phyloP scores from a whole-genome alignment of 129 eudicot genomes.

The Arctium minus region DNA sequence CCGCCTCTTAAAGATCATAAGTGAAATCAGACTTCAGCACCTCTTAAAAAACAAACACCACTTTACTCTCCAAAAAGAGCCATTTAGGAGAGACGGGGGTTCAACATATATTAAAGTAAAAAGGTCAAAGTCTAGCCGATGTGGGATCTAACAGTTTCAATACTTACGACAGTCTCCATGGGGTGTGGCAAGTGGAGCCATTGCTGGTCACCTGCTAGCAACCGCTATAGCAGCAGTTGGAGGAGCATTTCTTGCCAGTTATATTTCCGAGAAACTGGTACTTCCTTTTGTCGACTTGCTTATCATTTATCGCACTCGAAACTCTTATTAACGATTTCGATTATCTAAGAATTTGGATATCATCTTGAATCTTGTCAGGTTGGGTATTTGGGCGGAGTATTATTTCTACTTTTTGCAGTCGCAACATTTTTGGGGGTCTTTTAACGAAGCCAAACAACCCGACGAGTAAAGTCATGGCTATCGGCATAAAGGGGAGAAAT shows the following conservation, averaged over 20 bases:
- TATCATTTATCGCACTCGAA: background rate
- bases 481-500: background rate
- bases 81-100: background rate
- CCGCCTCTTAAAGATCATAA: no score
- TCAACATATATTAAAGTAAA: background rate
- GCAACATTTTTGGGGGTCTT: conserved; percentile 93
- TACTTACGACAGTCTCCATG: conserved; percentile 75
- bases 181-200: conserved; percentile 99
- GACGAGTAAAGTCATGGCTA: background rate
- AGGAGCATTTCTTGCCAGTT: conserved; percentile 88
- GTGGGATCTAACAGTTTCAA: background rate
- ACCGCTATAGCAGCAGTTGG: conserved; percentile 80
- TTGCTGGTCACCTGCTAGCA: conserved; percentile 87
- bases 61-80: background rate
- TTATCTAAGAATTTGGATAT: background rate
- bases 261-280: conserved; percentile 94
- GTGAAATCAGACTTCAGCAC: no score
- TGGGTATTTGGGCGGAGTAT: conserved; percentile 84
- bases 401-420: conserved; percentile 73
- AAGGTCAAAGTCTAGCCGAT: background rate
- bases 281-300: background rate
- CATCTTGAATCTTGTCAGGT: conserved; percentile 44
- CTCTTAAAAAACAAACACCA: no score
- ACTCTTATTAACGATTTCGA: background rate
- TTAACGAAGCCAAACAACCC: conserved; percentile 27